Percentiles rank a stretch among this genome's conserved stretches.
These are phyloP conservation scores for Miscanthus sacchariflorus DNA, from an alignment of 202 grass and related monocot genomes.

Conservation along the genomic window DNA sequence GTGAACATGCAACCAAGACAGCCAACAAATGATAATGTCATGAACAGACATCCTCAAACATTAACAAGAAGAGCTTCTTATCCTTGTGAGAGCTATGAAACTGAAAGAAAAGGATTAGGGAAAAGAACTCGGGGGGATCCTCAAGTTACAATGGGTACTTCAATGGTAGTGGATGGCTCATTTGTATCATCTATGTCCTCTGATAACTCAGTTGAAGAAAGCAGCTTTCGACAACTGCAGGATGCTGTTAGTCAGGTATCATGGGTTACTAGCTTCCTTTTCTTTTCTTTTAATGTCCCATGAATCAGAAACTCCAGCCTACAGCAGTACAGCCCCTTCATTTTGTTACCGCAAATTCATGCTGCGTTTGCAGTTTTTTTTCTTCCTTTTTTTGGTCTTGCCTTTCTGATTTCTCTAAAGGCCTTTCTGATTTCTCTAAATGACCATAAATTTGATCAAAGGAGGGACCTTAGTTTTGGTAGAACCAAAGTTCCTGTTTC, in stretches of 20 bases:
- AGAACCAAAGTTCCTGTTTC: constrained; percentile 25
- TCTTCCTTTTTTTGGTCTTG: background rate
- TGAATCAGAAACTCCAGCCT: constrained; percentile 28
- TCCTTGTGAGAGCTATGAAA: constrained; percentile 58
- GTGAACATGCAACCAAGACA: constrained; percentile 46
- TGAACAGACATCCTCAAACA: constrained; percentile 46
- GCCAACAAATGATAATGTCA: constrained; percentile 27
- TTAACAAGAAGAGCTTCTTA: constrained; percentile 51
- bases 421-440: constrained; percentile 1
- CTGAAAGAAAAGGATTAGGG: constrained; percentile 45
- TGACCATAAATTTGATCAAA: constrained; percentile 17
- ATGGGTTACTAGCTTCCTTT: constrained; percentile 7
- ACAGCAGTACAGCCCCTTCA: background rate
- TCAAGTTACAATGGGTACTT: constrained; percentile 49
- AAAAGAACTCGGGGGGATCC: constrained; percentile 49
- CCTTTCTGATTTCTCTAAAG: no score
- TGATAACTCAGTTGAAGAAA: constrained; percentile 70
- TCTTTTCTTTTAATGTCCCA: constrained; percentile 1
- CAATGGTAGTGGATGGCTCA: constrained; percentile 61
- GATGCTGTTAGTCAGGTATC: constrained; percentile 89
- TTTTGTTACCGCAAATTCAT: constrained; percentile 19
- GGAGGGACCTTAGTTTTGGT: constrained; percentile 6
- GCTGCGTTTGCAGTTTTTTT: background rate
- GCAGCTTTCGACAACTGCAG: constrained; percentile 77
- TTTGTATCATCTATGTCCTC: constrained; percentile 63